These are phyloP conservation scores for Pseudogymnoascus sp. DNA, from an alignment of 2,329 filamentous ascomycete species.

Conservation along the genomic window DNA sequence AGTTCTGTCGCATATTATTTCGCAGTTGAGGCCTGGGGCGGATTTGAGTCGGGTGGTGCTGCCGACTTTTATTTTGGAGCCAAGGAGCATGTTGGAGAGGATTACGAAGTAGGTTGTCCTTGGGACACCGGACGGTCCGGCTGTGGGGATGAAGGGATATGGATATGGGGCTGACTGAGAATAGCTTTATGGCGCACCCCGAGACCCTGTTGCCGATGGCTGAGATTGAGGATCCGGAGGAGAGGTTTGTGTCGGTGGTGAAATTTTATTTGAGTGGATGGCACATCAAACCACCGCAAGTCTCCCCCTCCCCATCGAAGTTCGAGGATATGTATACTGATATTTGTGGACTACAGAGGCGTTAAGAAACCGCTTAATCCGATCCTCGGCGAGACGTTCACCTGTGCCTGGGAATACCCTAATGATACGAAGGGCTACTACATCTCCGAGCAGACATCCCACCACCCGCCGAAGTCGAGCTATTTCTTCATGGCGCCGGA, in stretches of 20 bases:
- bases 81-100: constrained; percentile 92
- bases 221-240: constrained; percentile 74
- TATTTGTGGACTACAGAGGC: constrained; percentile 47
- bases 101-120: constrained; percentile 76
- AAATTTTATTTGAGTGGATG: constrained; percentile 98
- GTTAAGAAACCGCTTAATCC: constrained; percentile 98
- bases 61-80: constrained; percentile 96
- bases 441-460: constrained; percentile 93
- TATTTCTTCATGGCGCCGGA: constrained; percentile 98
- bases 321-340: not conserved
- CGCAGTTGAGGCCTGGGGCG: constrained; percentile 87
- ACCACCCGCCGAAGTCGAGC: constrained; percentile 96
- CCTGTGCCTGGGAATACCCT: constrained; percentile 88
- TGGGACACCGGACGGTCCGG: not conserved
- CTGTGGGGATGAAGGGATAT: constrained; percentile 9
- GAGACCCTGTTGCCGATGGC: constrained; percentile 88
- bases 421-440: constrained; percentile 86
- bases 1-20: constrained; percentile 97
- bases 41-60: constrained; percentile 90
- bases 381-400: constrained; percentile 88
- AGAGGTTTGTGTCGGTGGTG: constrained; percentile 88
- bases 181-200: constrained; percentile 97
- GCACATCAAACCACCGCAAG: constrained; percentile 96
- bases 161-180: constrained; percentile 13
- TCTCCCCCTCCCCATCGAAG: constrained; percentile 18